phyloP scores from a whole-genome alignment of 2,329 filamentous ascomycete species.

The Pseudogymnoascus verrucosus region DNA sequence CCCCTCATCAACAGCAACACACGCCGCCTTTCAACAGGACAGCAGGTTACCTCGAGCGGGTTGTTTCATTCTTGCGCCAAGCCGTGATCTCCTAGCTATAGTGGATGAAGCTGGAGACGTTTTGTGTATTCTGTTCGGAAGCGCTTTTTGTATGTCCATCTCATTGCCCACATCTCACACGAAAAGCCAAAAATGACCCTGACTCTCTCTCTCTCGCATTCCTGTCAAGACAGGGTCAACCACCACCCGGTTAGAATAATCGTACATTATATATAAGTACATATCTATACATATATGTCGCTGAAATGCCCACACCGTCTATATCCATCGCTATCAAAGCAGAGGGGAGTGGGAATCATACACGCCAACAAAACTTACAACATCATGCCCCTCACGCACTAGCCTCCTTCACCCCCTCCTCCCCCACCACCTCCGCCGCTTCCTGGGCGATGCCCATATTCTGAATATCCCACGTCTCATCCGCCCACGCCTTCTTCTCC shows the following conservation, averaged over 20 bases:
- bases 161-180: not conserved
- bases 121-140: conserved; percentile 43
- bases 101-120: conserved; percentile 36
- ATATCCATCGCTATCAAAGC: conserved; percentile 5
- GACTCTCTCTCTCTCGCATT: not conserved
- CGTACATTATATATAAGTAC: conserved; percentile 13
- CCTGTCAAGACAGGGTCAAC: not conserved
- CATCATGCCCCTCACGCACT: conserved; percentile 14
- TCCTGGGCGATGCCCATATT: conserved; percentile 62
- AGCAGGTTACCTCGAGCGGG: conserved; percentile 11
- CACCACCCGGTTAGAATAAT: not conserved
- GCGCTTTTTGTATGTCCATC: conserved; percentile 29
- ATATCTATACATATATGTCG: conserved; percentile 7
- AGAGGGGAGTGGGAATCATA: conserved; percentile 9
- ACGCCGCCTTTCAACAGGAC: not conserved
- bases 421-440: conserved; percentile 14
- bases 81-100: conserved; percentile 43
- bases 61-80: conserved; percentile 42
- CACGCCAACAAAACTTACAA: conserved; percentile 16
- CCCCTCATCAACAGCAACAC: conserved; percentile 14
- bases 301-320: not conserved
- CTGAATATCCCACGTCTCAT: conserved; percentile 63
- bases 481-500: conserved; percentile 72
- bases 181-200: no score
- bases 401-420: conserved; percentile 21